A percentile compares a stretch with the other conserved stretches of the same genome.
phyloP scores from a whole-genome alignment of 1,139 yeast species.

The Lodderomyces beijingensis region DNA sequence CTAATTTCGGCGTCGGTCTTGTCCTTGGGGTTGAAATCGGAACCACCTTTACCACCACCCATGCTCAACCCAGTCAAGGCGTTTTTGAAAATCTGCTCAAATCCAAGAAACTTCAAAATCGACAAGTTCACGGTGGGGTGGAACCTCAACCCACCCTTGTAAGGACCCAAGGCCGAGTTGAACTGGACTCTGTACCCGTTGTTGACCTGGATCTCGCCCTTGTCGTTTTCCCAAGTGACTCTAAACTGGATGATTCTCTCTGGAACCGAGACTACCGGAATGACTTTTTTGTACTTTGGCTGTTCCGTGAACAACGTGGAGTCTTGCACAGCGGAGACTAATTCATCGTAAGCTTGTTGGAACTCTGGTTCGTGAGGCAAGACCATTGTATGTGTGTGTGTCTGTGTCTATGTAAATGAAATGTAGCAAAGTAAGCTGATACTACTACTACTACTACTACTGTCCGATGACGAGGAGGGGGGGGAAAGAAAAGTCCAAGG shows the following conservation, averaged over 20 bases:
- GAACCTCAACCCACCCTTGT: conserved; percentile 98
- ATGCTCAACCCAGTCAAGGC: conserved; percentile 95
- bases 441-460: too few relatives aligned
- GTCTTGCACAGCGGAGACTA: conserved; percentile 81
- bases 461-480: too few relatives aligned
- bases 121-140: conserved; percentile 96
- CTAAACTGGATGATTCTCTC: conserved; percentile 96
- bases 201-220: conserved; percentile 88
- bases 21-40: conserved; percentile 96
- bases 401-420: conserved; percentile 1
- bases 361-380: conserved; percentile 90
- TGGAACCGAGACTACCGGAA: conserved; percentile 90
- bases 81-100: conserved; percentile 97
- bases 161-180: conserved; percentile 97
- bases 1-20: conserved; percentile 90
- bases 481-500: too few relatives aligned
- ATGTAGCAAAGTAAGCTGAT: too few relatives aligned
- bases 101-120: conserved; percentile 92
- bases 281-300: conserved; percentile 86
- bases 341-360: conserved; percentile 97
- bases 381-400: conserved; percentile 33
- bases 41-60: conserved; percentile 99
- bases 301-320: conserved; percentile 84
- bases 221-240: conserved; percentile 96
- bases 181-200: conserved; percentile 98